Percentiles rank a stretch among this genome's conserved stretches.
Conservation (phyloP, 805 yeast species). For the Schwanniomyces pseudopolymorphus region DNA sequence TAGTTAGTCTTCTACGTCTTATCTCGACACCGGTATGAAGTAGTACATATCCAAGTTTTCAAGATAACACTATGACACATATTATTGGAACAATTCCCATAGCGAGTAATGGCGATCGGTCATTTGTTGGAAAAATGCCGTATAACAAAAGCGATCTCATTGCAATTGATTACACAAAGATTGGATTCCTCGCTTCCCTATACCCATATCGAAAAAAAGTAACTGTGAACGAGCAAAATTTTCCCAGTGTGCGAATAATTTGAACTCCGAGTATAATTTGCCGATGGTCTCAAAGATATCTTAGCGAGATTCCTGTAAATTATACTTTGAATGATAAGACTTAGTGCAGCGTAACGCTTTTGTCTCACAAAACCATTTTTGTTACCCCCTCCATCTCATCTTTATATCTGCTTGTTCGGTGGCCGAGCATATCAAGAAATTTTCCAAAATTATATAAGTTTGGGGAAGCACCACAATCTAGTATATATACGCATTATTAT, state of each 20-base stretch:
- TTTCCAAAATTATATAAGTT: background rate
- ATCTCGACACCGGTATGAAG: background rate
- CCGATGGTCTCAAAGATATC: background rate
- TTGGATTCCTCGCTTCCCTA: background rate
- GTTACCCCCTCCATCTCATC: background rate
- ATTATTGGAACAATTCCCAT: background rate
- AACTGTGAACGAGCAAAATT: background rate
- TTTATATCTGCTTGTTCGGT: background rate
- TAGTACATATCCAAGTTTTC: background rate
- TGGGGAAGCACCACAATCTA: background rate
- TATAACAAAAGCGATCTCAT: background rate
- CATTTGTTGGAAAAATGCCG: background rate
- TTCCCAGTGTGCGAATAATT: background rate
- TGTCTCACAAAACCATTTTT: background rate
- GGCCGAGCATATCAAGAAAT: background rate
- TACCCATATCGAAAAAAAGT: background rate
- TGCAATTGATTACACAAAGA: background rate
- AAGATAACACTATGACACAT: background rate
- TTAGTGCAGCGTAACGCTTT: background rate
- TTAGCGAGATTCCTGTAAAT: background rate
- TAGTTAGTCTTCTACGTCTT: background rate
- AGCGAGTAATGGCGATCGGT: too few relatives aligned
- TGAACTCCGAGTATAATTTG: background rate
- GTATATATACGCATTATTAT: background rate
- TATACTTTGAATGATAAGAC: background rate